Evolutionary conservation across 176 grass and related monocot species (phyloP), one percentile per base, ranked within the genome.

Genomic region (Carex scoparia): DNA sequence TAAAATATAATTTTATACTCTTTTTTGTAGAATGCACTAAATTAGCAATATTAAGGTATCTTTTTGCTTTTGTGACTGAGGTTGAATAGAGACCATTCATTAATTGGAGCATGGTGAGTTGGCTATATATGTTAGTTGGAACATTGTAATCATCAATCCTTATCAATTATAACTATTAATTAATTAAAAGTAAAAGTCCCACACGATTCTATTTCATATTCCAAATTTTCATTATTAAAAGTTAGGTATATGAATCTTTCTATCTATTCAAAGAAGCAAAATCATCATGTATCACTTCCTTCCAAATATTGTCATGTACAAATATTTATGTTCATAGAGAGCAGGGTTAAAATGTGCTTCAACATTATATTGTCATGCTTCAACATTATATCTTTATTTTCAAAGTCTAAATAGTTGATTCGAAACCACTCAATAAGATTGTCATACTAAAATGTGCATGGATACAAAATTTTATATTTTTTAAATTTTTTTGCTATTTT

Each of bases 61-160:
- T 18, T 49, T 67, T 14, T 68, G 31, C 4, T 44, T 70, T n/a
- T 70, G 37, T 3, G 30, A 31, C 32, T 68, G 15, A 65, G 4
- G 38, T 40, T 40, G 4, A 40, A 40, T 40, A 40, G 38, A 40
- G 4, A 40, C 38, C 38, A 40, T 40, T 40, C 38, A 40, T 40
- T 40, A 40, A 40, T 40, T 40, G 38, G 4, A 1, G 4, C 38
- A 40, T 40, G 4, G 13, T 28, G 44, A 62, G 56, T 62, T 62
- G 56, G 30, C 74, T 32, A 80, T 35, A 30, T 58, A 80, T 38
- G 54, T 60, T 15, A 83, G 81, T 66, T 83, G 61, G 63, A 53
- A 13, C 61, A 81, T 67, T 66, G 61, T 42, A 83, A 83, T 83
- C 81, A 81, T 40, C 33, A 81, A 65, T 81, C 40, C 68, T n/a